Evolutionary conservation across 2,329 filamentous ascomycete genomes (phyloP).

Genomic region (Lithohypha guttulata): DNA sequence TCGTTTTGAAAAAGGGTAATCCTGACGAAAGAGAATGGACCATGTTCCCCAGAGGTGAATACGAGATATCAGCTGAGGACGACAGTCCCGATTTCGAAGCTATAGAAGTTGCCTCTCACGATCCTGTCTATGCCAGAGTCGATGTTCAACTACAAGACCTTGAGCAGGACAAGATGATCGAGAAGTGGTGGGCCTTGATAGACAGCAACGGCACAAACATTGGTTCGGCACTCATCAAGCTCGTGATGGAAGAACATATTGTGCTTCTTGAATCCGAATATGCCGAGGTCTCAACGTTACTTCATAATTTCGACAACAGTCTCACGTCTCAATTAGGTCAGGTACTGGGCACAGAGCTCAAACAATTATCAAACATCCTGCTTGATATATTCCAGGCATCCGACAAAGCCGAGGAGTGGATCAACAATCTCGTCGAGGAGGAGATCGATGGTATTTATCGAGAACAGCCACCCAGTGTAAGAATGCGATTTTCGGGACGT

Average conservation of each 20-base stretch:
- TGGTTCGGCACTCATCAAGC: slow-evolving; percentile 73
- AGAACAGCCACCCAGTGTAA: slow-evolving; percentile 55
- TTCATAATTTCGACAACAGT: slow-evolving; percentile 75
- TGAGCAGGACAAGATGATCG: slow-evolving; percentile 64
- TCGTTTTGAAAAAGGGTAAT: slow-evolving; percentile 37
- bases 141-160: slow-evolving; percentile 72
- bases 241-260: slow-evolving; percentile 77
- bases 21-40: slow-evolving; percentile 41
- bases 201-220: slow-evolving; percentile 66
- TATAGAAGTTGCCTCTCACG: slow-evolving; percentile 38
- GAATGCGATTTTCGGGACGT: slow-evolving; percentile 52
- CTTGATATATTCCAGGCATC: slow-evolving; percentile 94
- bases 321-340: slow-evolving; percentile 77
- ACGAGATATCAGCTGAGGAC: slow-evolving; percentile 32
- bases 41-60: slow-evolving; percentile 35
- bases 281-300: slow-evolving; percentile 64
- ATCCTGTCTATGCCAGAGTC: slow-evolving; percentile 46
- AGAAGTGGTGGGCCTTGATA: slow-evolving; percentile 77
- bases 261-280: slow-evolving; percentile 84
- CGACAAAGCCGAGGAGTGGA: slow-evolving; percentile 73
- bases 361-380: slow-evolving; percentile 71
- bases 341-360: slow-evolving; percentile 65
- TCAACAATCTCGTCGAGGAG: slow-evolving; percentile 86
- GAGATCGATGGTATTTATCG: slow-evolving; percentile 90
- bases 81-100: slow-evolving; percentile 33